These are phyloP conservation scores for Bipolaris sorokiniana DNA, from an alignment of 2,329 filamentous ascomycete genomes.

Conservation along the genomic window DNA sequence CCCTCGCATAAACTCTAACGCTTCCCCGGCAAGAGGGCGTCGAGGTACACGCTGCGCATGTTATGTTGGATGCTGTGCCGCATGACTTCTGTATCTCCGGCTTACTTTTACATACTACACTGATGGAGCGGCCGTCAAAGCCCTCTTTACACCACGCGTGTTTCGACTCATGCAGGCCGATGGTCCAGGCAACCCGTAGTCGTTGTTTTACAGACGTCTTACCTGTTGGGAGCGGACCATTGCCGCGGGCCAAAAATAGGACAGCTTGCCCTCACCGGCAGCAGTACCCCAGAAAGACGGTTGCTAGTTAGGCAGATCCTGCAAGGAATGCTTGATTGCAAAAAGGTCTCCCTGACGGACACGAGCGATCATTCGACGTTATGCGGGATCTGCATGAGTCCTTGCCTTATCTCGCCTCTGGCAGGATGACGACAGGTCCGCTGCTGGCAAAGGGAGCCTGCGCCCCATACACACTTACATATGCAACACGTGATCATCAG, in stretches of 20 bases:
- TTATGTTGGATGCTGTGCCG: slow-evolving; percentile 12
- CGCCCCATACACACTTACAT: no score
- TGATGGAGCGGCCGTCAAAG: slow-evolving; percentile 15
- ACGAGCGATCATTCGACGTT: slow-evolving; percentile 36
- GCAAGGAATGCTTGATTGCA: slow-evolving; percentile 21
- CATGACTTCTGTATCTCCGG: slow-evolving; percentile 19
- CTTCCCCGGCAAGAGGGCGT: slow-evolving; percentile 6
- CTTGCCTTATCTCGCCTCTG: slow-evolving; percentile 32
- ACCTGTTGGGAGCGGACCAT: slow-evolving; percentile 22
- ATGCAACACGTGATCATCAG: background rate
- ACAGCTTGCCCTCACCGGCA: slow-evolving; percentile 26
- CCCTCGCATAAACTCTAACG: slow-evolving; percentile 9
- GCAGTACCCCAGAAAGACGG: slow-evolving; percentile 39
- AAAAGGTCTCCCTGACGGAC: slow-evolving; percentile 22
- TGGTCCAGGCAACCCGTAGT: slow-evolving; percentile 18
- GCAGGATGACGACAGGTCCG: slow-evolving; percentile 32
- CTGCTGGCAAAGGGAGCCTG: no score
- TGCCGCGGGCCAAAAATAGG: slow-evolving; percentile 41
- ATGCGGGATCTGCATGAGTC: slow-evolving; percentile 40
- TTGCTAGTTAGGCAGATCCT: slow-evolving; percentile 28
- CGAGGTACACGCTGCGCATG: slow-evolving; percentile 6
- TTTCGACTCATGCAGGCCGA: slow-evolving; percentile 29
- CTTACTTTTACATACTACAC: slow-evolving; percentile 10
- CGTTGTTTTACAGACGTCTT: slow-evolving; percentile 19
- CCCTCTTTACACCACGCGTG: slow-evolving; percentile 20